Evolutionary conservation across 331 rosid genomes (phyloP), one percentile per base, ranked within the genome.

Genomic region (Erythrophleum ivorense): DNA sequence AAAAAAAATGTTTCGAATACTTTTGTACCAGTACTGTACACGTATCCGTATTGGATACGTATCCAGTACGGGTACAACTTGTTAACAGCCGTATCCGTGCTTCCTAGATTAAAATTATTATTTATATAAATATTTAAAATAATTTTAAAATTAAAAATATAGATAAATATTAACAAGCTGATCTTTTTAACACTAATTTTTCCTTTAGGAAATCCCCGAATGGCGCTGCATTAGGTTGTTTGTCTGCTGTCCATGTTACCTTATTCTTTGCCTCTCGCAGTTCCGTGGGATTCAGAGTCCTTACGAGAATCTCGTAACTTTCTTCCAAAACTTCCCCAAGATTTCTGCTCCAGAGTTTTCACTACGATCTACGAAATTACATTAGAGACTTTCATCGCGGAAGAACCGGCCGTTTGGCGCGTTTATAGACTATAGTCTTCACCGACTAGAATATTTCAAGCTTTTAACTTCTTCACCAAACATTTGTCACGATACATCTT

Each of bases 401-500:
- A 54, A 18, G 19, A 8, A 54, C 21, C 19, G 18, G 62, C 13
- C 0, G 64, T 58, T 58, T 58, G 5, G 34, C 64, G 14, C 14
- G 34, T 21, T 19, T 15, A 7, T 6, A 21, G 40, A 52, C 54
- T 24, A 24, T 1, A 24, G 29, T 24, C 29, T 24, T 24, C 29
- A 24, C 29, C 29, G 29, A 24, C 29, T 24, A 24, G 29, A 24
- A 24, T 24, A 24, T 24, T 65, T 83, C 77, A 10, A 77, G 82
- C 76, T 33, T 76, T 78, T 58, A 16, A 33, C 43, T 68, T 2
- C n/a, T 50, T 18, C 6, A 10, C 41, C 80, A 24, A 57, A 77
- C 83, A 71, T 24, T 63, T 84, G 81, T 66, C 81, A 64, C 34
- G 21, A 8, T 71, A 45, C 9, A 66, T 19, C 1, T 74, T 16